Conservation (phyloP, 805 yeast species). For the Suhomyces vadensis region DNA sequence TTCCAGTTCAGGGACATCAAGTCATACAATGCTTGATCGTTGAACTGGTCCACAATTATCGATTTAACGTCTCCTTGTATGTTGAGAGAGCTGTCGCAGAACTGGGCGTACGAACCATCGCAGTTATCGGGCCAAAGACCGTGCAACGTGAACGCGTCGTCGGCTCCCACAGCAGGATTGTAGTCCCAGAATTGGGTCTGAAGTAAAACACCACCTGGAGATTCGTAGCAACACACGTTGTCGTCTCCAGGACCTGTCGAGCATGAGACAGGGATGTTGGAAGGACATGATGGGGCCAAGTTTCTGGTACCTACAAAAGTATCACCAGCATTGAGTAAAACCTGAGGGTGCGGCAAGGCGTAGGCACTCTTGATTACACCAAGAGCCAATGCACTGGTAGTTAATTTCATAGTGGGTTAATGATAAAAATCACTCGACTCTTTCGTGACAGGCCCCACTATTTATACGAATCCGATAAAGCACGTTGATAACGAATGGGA, state of each 20-base stretch:
- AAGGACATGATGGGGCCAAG: conserved; percentile 48
- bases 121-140: conserved; percentile 92
- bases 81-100: conserved; percentile 57
- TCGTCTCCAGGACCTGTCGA: conserved; percentile 41
- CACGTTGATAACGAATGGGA: conserved; percentile 6
- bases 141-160: conserved; percentile 73
- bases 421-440: neutral
- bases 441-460: neutral
- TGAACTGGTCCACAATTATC: conserved; percentile 34
- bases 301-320: neutral
- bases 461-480: neutral
- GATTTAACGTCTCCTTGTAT: conserved; percentile 34
- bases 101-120: conserved; percentile 77
- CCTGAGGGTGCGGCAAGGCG: conserved; percentile 4
- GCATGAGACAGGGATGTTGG: conserved; percentile 61
- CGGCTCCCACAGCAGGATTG: conserved; percentile 67
- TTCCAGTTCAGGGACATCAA: conserved; percentile 71
- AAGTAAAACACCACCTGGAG: conserved; percentile 79
- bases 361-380: neutral
- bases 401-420: neutral
- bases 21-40: conserved; percentile 52
- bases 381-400: neutral
- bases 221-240: conserved; percentile 75
- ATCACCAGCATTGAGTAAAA: neutral
- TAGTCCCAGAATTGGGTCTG: conserved; percentile 95